Percentiles rank a stretch among this genome's conserved stretches.
These are phyloP conservation scores for Psilocybe mexicana DNA, from an alignment of 1,284 basidiomycete species.

Conservation along the genomic window DNA sequence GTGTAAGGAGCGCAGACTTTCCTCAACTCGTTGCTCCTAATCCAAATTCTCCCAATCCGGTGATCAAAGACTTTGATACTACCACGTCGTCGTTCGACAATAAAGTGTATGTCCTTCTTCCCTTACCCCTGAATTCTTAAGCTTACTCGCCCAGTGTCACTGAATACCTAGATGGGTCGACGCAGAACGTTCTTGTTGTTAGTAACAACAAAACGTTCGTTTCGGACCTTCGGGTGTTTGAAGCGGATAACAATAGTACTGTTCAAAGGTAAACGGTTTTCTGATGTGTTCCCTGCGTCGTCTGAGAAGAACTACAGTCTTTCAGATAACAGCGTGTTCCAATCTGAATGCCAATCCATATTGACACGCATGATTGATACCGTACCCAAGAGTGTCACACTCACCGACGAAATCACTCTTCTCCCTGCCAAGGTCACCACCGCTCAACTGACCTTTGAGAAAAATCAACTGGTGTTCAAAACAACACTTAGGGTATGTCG, in stretches of 20 bases:
- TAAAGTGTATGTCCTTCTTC: conserved; percentile 29
- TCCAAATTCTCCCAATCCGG: conserved; percentile 22
- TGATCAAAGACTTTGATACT: conserved; percentile 31
- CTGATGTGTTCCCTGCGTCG: neutral
- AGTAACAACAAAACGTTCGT: conserved; percentile 34
- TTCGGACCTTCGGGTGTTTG: conserved; percentile 40
- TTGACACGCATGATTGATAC: conserved; percentile 35
- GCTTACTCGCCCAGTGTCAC: conserved; percentile 28
- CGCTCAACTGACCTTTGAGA: conserved; percentile 37
- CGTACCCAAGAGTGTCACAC: conserved; percentile 30
- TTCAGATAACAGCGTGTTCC: conserved; percentile 24
- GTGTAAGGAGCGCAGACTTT: conserved; percentile 39
- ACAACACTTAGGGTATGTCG: conserved; percentile 35
- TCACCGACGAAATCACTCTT: conserved; percentile 34
- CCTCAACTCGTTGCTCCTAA: conserved; percentile 35
- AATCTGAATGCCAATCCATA: conserved; percentile 28
- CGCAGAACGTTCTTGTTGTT: conserved; percentile 37
- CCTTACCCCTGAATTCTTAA: neutral
- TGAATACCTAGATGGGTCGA: conserved; percentile 38
- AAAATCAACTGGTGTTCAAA: conserved; percentile 37
- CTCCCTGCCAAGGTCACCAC: conserved; percentile 32
- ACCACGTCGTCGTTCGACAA: conserved; percentile 34
- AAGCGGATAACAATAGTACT: conserved; percentile 38
- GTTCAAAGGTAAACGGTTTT: conserved; percentile 29
- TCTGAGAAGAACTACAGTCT: conserved; percentile 17